Conservation (phyloP, 441 rosid genomes). For the Pelargonium myrrhifolium region DNA sequence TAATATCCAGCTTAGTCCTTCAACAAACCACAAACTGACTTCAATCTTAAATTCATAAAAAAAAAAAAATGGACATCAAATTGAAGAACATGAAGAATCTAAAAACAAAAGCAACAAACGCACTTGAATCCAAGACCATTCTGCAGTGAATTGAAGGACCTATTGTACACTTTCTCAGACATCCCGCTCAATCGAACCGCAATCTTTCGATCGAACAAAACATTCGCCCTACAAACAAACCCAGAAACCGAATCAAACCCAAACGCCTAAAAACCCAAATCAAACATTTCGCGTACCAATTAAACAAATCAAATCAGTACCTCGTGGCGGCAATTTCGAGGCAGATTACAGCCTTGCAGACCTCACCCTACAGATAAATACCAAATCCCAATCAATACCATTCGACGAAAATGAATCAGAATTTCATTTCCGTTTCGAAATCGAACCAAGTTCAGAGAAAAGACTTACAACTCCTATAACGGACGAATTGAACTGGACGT, state of each 20-base stretch:
- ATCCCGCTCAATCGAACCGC: conserved; percentile 73
- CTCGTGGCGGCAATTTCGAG: conserved; percentile 76
- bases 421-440: not conserved
- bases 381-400: not conserved
- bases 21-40: no score
- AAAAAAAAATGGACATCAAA: not conserved
- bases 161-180: conserved; percentile 77
- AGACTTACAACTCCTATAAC: conserved; percentile 65
- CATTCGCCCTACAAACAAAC: conserved; percentile 39
- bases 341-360: conserved; percentile 81
- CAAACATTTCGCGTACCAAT: no score
- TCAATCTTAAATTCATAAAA: not conserved
- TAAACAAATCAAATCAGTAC: conserved; percentile 21
- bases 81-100: not conserved
- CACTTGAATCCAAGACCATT: conserved; percentile 73
- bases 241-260: not conserved
- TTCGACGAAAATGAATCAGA: not conserved
- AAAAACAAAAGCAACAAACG: conserved; percentile 17
- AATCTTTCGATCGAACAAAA: conserved; percentile 57
- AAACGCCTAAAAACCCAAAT: not conserved
- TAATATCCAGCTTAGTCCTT: not conserved
- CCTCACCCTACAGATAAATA: conserved; percentile 54
- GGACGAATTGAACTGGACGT: conserved; percentile 83
- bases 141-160: conserved; percentile 72
- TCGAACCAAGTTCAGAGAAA: not conserved